Evolutionary conservation across 192 early-diverging fungal species (phyloP).

Genomic region (Allomyces javanicus): DNA sequence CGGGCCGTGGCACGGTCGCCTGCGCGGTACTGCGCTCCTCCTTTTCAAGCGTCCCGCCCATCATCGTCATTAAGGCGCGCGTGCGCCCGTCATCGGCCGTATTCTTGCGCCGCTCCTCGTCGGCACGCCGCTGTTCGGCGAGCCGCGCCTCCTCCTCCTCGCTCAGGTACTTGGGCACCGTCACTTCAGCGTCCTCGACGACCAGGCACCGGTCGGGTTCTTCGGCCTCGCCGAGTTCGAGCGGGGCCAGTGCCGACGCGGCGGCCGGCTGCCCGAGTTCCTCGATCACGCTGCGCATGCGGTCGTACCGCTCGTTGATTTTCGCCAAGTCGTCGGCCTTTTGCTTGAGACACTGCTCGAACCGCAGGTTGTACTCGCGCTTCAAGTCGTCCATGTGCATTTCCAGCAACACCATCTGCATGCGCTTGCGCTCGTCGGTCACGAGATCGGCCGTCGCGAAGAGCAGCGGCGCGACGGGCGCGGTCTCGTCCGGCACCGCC

Average conservation of each 20-base stretch:
- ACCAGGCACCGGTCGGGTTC: too few species aligned
- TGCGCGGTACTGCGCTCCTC: conserved; percentile 25
- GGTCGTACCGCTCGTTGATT: neutral
- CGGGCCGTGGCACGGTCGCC: conserved; percentile 18
- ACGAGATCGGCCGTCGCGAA: conserved; percentile 26
- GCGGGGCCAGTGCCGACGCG: too few species aligned
- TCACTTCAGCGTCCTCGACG: too few species aligned
- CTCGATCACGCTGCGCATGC: neutral
- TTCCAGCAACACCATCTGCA: conserved; percentile 21
- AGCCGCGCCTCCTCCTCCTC: conserved; percentile 23
- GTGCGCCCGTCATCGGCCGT: conserved; percentile 30
- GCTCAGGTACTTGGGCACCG: conserved; percentile 19
- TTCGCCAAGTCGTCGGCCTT: conserved; percentile 22
- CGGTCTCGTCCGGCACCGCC: neutral
- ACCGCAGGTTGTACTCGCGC: conserved; percentile 27
- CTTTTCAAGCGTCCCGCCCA: conserved; percentile 33
- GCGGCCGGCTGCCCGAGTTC: too few species aligned
- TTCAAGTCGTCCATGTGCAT: conserved; percentile 25
- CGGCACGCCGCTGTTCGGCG: conserved; percentile 16
- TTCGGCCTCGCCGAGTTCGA: too few species aligned
- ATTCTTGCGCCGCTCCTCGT: conserved; percentile 22
- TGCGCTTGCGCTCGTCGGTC: conserved; percentile 26
- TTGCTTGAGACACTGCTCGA: conserved; percentile 18
- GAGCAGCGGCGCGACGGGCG: conserved; percentile 12
- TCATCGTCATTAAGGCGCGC: conserved; percentile 34